Conservation (phyloP, 495 filamentous ascomycete genomes). For the Talaromyces thailandensis region DNA sequence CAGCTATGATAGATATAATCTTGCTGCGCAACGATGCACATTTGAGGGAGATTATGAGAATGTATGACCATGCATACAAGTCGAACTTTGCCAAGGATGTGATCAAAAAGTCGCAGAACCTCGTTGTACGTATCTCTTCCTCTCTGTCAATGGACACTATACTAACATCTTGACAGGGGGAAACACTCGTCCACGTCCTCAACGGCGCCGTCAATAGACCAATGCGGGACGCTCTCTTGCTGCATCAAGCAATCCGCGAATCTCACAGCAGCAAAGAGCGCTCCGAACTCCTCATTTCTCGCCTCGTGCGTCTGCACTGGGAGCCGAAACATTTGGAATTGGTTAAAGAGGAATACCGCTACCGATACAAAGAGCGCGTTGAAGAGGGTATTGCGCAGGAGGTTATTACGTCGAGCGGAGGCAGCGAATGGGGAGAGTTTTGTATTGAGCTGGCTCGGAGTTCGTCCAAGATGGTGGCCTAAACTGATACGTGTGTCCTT, state of each 20-base stretch:
- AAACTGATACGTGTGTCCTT: neutral
- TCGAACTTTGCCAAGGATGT: slow-evolving; percentile 82
- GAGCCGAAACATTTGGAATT: slow-evolving; percentile 64
- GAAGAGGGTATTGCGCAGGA: slow-evolving; percentile 49
- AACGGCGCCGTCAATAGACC: slow-evolving; percentile 95
- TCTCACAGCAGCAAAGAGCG: slow-evolving; percentile 55
- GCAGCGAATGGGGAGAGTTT: slow-evolving; percentile 47
- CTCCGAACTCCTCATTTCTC: slow-evolving; percentile 72
- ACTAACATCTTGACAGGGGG: slow-evolving; percentile 53
- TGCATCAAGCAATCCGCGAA: slow-evolving; percentile 78
- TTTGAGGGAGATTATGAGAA: slow-evolving; percentile 64
- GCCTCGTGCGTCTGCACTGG: slow-evolving; percentile 79
- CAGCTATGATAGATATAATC: slow-evolving; percentile 80
- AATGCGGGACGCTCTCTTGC: slow-evolving; percentile 86
- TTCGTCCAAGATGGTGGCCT: slow-evolving; percentile 11
- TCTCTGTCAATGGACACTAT: neutral
- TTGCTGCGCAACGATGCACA: slow-evolving; percentile 71
- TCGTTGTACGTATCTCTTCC: slow-evolving; percentile 60
- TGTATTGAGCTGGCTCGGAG: slow-evolving; percentile 45
- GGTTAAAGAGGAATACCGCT: slow-evolving; percentile 62
- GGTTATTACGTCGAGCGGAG: slow-evolving; percentile 27
- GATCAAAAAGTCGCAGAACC: slow-evolving; percentile 77
- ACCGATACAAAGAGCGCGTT: slow-evolving; percentile 62
- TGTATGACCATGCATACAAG: slow-evolving; percentile 60
- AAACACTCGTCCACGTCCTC: slow-evolving; percentile 90